Conservation (phyloP, 108 stramenopile species). For the Asterionellopsis glacialis region DNA sequence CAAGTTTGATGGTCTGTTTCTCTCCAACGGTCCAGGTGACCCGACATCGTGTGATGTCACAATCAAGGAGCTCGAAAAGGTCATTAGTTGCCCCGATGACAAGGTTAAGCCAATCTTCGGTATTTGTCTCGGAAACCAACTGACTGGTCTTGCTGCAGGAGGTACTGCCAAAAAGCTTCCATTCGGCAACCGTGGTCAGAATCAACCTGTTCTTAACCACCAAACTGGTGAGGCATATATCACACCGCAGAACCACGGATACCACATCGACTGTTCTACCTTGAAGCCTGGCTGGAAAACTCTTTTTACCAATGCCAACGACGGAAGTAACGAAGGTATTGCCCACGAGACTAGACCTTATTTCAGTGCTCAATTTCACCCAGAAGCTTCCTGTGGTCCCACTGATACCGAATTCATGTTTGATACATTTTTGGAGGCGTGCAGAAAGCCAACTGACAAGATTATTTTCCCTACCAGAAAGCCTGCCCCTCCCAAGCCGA, state of each 20-base stretch:
- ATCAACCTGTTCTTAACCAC: conserved; percentile 95
- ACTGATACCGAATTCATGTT: conserved; percentile 98
- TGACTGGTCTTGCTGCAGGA: conserved; percentile 93
- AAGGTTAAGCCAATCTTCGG: conserved; percentile 95
- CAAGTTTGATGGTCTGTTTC: conserved; percentile 93
- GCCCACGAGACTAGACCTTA: conserved; percentile 91
- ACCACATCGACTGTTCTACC: conserved; percentile 81
- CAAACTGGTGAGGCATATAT: conserved; percentile 96
- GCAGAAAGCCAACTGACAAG: conserved; percentile 55
- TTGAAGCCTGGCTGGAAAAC: conserved; percentile 83
- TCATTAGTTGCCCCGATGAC: conserved; percentile 66
- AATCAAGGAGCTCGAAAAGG: conserved; percentile 71
- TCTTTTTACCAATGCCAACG: conserved; percentile 98
- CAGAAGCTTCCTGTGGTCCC: conserved; percentile 95
- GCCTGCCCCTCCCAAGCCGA: conserved; percentile 35
- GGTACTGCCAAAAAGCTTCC: conserved; percentile 88
- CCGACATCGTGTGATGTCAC: conserved; percentile 89
- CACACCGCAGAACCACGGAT: conserved; percentile 99
- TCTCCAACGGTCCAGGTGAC: conserved; percentile 97
- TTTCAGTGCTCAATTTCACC: conserved; percentile 99
- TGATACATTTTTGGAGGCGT: conserved; percentile 89
- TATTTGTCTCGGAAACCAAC: conserved; percentile 98
- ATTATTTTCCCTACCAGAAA: conserved; percentile 72
- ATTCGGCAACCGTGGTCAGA: conserved; percentile 98
- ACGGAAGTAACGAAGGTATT: conserved; percentile 97